Percentiles rank a stretch among this genome's conserved stretches.
Evolutionary conservation across 345 rosid genomes (phyloP).

Genomic region (Euphorbia peplus): DNA sequence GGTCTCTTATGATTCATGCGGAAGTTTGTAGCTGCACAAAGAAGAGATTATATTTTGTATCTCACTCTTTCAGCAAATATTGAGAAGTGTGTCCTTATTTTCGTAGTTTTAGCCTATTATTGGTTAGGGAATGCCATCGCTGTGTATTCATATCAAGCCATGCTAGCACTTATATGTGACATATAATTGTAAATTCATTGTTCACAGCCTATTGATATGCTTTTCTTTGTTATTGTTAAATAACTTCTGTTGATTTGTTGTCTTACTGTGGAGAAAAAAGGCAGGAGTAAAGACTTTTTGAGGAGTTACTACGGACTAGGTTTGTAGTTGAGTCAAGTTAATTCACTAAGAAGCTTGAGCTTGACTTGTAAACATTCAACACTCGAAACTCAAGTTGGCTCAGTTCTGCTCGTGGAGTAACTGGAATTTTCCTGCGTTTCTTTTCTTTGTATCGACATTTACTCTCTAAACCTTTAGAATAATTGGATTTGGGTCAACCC

Average conservation of each 20-base stretch:
- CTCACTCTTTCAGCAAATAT: background rate
- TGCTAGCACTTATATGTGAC: background rate
- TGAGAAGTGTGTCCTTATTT: background rate
- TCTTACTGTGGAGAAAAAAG: background rate
- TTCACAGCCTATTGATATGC: background rate
- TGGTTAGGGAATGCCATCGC: background rate
- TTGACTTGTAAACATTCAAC: too few relatives aligned
- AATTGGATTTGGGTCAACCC: too few relatives aligned
- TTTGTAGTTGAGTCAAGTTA: background rate
- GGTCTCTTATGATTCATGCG: background rate
- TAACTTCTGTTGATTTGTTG: background rate
- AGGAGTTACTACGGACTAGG: background rate
- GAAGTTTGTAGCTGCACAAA: background rate
- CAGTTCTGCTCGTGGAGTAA: too few relatives aligned
- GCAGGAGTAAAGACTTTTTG: background rate
- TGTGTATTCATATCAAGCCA: slow-evolving; percentile 7
- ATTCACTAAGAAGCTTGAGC: too few relatives aligned
- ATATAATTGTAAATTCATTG: background rate
- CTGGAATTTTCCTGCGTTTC: too few relatives aligned
- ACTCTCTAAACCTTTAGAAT: too few relatives aligned
- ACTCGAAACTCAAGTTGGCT: too few relatives aligned
- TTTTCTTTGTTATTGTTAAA: background rate
- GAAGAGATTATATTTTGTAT: background rate
- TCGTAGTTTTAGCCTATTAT: background rate
- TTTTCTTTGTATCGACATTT: too few relatives aligned